Evolutionary conservation across 768 basidiomycete species (phyloP), one percentile per base, ranked within the genome.

Genomic region (Russula sp.): DNA sequence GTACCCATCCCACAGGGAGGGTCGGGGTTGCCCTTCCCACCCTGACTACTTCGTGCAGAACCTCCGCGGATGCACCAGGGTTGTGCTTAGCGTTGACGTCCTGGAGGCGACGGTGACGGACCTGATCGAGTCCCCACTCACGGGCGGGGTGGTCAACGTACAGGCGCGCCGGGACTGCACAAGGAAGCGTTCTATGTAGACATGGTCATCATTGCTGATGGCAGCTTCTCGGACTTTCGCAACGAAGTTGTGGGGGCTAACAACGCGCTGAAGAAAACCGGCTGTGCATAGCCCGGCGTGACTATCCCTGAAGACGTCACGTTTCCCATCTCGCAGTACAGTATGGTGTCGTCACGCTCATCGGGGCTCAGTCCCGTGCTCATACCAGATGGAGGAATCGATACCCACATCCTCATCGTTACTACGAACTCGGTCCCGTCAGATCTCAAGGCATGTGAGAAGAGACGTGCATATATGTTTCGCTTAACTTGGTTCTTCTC

Each of bases 371-470:
- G 96, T 1, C 95, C 22, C 4, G 92, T 96, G 48, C 79, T 98
- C 50, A 62, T 99, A 99, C 77, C 94, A 96, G 73, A 94, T 99
- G 69, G 88, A 82, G 7, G 77, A 27, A 52, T 85, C 70, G 93
- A 97, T 73, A 98, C 94, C 7, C 84, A 96, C 39, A 95, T 99
- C 76, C 84, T 99, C 59, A 83, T 98, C 59, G 94, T 98, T 75
- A 80, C 98, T 50, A 91, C 91, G 70, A 77, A 80, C 2, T 91
- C 93, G 9, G 79, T 94, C 56, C 94, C 95, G 0, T 77, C 85
- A 1, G 88, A 92, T 71, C 80, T 94, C 68, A 90, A 89, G 77
- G 91, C 84, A 68, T 58, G 61, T 32, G 9, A 14, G 40, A 20
- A 34, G 32, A 27, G 27, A 31, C 11, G 3, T 27, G 27, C 20